phyloP scores from a whole-genome alignment of 2,329 filamentous ascomycete species.

The Fusarium siculi region DNA sequence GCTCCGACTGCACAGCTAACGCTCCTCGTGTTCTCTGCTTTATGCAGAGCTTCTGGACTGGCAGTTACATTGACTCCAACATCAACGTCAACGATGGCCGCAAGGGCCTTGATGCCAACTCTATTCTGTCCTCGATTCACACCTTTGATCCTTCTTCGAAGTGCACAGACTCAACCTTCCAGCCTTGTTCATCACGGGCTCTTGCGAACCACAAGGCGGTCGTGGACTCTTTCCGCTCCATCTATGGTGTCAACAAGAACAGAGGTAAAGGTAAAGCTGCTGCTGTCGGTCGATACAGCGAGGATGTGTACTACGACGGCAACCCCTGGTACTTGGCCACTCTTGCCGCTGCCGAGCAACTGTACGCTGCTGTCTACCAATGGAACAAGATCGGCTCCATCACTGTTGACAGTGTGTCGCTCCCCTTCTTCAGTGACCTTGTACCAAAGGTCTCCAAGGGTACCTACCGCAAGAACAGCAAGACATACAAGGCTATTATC shows the following conservation, averaged over 20 bases:
- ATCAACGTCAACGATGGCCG: constrained; percentile 69
- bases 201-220: constrained; percentile 79
- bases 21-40: constrained; percentile 77
- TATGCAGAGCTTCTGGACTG: constrained; percentile 76
- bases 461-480: constrained; percentile 13
- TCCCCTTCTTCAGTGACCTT: constrained; percentile 22
- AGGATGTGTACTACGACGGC: constrained; percentile 77
- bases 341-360: constrained; percentile 77
- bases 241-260: constrained; percentile 73
- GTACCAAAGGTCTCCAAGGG: constrained; percentile 13
- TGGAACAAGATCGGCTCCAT: constrained; percentile 72
- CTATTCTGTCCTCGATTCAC: constrained; percentile 70
- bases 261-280: constrained; percentile 67
- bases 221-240: constrained; percentile 76
- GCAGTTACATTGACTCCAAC: constrained; percentile 72
- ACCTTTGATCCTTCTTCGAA: constrained; percentile 71
- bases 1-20: constrained; percentile 67
- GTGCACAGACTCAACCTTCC: constrained; percentile 76
- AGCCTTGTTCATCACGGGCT: constrained; percentile 74
- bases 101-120: constrained; percentile 75
- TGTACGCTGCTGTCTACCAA: constrained; percentile 77
- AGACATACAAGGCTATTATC: constrained; percentile 7
- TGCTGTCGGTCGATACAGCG: constrained; percentile 71
- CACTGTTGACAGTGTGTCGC: constrained; percentile 46
- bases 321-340: constrained; percentile 83